Evolutionary conservation across 495 filamentous ascomycete species (phyloP), one percentile per base, ranked within the genome.

Genomic region (Hypoxylon lenormandii): DNA sequence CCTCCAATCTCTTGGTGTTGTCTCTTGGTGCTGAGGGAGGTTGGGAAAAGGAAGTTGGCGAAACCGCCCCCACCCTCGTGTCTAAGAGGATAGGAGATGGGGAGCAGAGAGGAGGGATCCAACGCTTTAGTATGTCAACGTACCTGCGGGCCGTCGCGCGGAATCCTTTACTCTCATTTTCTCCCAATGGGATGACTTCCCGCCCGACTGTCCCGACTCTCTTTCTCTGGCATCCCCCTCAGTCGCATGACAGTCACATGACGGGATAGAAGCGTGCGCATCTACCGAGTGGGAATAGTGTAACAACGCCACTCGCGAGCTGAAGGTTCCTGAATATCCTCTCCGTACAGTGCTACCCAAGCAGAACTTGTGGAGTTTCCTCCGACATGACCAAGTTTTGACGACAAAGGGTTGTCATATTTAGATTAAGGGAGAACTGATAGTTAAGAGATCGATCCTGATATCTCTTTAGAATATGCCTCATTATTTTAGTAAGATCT

Each of bases 121-220:
- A 40, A 7, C 8, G 50, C 19, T 47, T 36, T 12, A 19, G 16
- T 8, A 10, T 45, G 23, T 5, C 8, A 3, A 45, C 16, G 16
- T 45, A n/a, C 40, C 38, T 19, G 28, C 50, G 60, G 60, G 3
- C 50, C 60, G 60, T 26, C 13, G 7, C 18, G 48, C 36, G 49
- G 42, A 11, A 22, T 59, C 4, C 22, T 5, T 42, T n/a, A n/a
- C 36, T 8, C 30, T 7, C 30, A 53, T 15, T 46, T 38, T 65
- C n/a, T n/a, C 15, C 64, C 66, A 69, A 64, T 69, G 22, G 66
- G 59, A 59, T 15, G 11, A 11, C 38, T 46, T 59, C 8, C 66
- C 66, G 53, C 30, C 21, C 8, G 12, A 56, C 45, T 33, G 11
- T 2, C 23, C 23, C 23, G 23, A 26, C 23, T 26, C 23, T 38